A percentile compares a stretch with the other conserved stretches of the same genome.
Conservation (phyloP, 2,329 filamentous ascomycete species). For the Ilyonectria mors-panacis region DNA sequence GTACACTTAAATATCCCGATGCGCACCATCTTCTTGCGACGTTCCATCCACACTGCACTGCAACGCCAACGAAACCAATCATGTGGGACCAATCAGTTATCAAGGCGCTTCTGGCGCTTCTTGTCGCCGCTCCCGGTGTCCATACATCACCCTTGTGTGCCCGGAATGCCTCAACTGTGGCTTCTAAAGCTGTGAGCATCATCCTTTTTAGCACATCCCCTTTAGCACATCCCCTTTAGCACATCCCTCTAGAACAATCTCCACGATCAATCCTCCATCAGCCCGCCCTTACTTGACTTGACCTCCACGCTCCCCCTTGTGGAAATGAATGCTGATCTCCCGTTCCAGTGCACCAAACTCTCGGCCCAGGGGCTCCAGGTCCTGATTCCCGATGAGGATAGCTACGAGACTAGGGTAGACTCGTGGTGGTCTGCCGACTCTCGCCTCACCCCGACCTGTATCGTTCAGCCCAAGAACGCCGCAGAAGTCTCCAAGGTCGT, state of each 20-base stretch:
- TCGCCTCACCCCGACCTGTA: slow-evolving; percentile 46
- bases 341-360: not conserved
- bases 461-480: slow-evolving; percentile 45
- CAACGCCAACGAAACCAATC: not conserved
- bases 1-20: not conserved
- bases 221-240: too few species aligned
- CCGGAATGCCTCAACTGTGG: not conserved
- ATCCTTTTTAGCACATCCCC: not conserved
- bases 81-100: not conserved
- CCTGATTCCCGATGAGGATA: slow-evolving; percentile 4
- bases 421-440: slow-evolving; percentile 47
- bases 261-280: not conserved
- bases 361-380: not conserved
- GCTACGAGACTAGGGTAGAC: slow-evolving; percentile 21
- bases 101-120: not conserved
- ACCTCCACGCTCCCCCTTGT: not conserved
- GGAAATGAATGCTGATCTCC: not conserved
- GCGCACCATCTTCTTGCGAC: not conserved
- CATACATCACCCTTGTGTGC: not conserved
- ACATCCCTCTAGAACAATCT: not conserved
- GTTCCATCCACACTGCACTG: not conserved
- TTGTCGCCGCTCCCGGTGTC: not conserved
- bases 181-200: not conserved
- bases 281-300: not conserved
- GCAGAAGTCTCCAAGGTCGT: slow-evolving; percentile 45